These are phyloP conservation scores for Setaria viridis DNA, from an alignment of 202 grass and related monocot genomes.

Conservation along the genomic window DNA sequence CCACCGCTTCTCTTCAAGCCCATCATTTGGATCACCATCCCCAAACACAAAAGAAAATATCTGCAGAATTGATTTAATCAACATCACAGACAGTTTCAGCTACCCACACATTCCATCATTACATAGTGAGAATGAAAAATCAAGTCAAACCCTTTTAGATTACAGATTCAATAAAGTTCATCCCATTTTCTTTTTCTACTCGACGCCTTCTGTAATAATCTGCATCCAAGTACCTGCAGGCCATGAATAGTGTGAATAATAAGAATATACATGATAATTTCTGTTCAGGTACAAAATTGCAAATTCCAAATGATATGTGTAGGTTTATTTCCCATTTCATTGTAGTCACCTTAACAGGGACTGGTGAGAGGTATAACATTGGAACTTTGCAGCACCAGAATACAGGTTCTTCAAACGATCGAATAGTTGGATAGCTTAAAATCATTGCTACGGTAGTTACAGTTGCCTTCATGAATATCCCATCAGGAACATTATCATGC, in stretches of 20 bases:
- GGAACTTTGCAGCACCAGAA: neutral
- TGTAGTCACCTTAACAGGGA: constrained; percentile 3
- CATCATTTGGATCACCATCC: constrained; percentile 94
- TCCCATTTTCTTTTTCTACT: constrained; percentile 66
- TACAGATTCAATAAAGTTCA: constrained; percentile 99
- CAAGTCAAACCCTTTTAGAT: constrained; percentile 92
- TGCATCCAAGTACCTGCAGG: constrained; percentile 82
- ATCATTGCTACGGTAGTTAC: neutral
- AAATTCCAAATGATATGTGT: constrained; percentile 17
- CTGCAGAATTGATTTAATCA: constrained; percentile 57
- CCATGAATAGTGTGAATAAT: constrained; percentile 33
- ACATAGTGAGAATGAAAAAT: constrained; percentile 57
- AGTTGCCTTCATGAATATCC: neutral
- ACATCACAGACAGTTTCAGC: constrained; percentile 52
- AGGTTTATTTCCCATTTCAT: constrained; percentile 11
- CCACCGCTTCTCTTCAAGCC: constrained; percentile 97
- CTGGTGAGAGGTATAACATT: neutral
- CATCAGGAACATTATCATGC: constrained; percentile 10
- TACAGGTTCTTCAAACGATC: neutral
- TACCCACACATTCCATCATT: constrained; percentile 20
- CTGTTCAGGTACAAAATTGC: neutral
- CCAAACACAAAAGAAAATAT: constrained; percentile 99
- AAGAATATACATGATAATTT: neutral
- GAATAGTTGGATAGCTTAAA: neutral
- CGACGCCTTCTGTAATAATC: constrained; percentile 83